phyloP scores from a whole-genome alignment of 345 rosid species.

The Aquilaria sinensis region DNA sequence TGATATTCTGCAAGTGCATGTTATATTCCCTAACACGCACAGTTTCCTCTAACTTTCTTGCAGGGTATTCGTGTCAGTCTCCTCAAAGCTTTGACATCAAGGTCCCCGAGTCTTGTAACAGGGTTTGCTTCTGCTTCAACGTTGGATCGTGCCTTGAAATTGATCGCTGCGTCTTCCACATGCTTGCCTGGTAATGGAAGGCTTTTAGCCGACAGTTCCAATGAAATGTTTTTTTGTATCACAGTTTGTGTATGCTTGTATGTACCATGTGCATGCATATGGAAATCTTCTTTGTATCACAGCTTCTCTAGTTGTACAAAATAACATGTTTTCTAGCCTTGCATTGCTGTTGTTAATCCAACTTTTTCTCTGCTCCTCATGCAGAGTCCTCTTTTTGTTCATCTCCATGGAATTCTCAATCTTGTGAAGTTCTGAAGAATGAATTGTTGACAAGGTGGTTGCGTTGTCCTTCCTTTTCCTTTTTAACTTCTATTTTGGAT shows the following conservation, averaged over 20 bases:
- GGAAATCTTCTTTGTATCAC: not conserved
- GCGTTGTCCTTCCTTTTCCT: constrained; percentile 3
- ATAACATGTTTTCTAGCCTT: not conserved
- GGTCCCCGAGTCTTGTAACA: constrained; percentile 18
- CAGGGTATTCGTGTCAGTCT: constrained; percentile 43
- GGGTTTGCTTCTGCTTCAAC: constrained; percentile 20
- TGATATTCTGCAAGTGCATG: constrained; percentile 5
- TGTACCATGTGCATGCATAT: not conserved
- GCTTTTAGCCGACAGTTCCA: not conserved
- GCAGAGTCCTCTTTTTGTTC: constrained; percentile 28
- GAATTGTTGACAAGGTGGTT: constrained; percentile 22
- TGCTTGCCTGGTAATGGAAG: constrained; percentile 30
- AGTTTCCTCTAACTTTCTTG: constrained; percentile 11
- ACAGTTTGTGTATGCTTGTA: not conserved
- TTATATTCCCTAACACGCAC: not conserved
- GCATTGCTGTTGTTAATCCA: not conserved
- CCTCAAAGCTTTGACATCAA: constrained; percentile 28
- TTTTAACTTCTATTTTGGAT: not conserved
- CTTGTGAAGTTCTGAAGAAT: constrained; percentile 8
- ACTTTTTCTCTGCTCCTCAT: constrained; percentile 8
- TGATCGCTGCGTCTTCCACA: constrained; percentile 21
- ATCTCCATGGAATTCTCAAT: constrained; percentile 8
- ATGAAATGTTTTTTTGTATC: not conserved
- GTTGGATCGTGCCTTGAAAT: constrained; percentile 15
- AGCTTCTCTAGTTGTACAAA: not conserved